Conservation (phyloP, 345 rosid species). For the Viola odorata region DNA sequence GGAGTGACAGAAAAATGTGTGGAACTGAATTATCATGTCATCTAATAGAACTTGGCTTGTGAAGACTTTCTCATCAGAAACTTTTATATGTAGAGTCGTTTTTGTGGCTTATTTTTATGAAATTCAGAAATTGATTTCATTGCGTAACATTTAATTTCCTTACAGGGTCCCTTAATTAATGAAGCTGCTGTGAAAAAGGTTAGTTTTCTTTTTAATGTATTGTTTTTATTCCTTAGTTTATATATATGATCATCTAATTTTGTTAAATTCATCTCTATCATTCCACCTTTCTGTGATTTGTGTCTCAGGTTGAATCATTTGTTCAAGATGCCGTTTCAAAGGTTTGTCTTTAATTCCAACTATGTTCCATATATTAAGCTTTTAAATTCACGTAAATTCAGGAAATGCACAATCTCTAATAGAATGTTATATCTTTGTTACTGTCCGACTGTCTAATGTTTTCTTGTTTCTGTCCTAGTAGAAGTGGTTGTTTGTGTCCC, state of each 20-base stretch:
- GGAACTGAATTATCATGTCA: too few species aligned
- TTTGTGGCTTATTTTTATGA: background rate
- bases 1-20: too few species aligned
- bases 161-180: constrained; percentile 94
- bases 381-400: too few species aligned
- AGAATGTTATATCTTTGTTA: too few species aligned
- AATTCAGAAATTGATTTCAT: constrained; percentile 6
- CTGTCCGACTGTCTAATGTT: too few species aligned
- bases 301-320: constrained; percentile 71
- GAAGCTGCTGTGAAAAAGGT: constrained; percentile 92
- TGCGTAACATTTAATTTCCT: constrained; percentile 9
- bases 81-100: background rate
- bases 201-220: background rate
- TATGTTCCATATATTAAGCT: too few species aligned
- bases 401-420: too few species aligned
- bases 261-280: constrained; percentile 9
- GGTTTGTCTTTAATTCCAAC: constrained; percentile 37
- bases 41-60: too few species aligned
- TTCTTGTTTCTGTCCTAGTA: too few species aligned
- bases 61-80: too few species aligned
- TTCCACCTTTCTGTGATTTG: constrained; percentile 23
- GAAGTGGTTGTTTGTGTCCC: too few species aligned
- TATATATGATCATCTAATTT: constrained; percentile 2
- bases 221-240: constrained; percentile 1
- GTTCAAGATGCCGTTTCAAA: constrained; percentile 80